Conservation (phyloP, 257 asterid species). For the Jaltomata sinuosa region DNA sequence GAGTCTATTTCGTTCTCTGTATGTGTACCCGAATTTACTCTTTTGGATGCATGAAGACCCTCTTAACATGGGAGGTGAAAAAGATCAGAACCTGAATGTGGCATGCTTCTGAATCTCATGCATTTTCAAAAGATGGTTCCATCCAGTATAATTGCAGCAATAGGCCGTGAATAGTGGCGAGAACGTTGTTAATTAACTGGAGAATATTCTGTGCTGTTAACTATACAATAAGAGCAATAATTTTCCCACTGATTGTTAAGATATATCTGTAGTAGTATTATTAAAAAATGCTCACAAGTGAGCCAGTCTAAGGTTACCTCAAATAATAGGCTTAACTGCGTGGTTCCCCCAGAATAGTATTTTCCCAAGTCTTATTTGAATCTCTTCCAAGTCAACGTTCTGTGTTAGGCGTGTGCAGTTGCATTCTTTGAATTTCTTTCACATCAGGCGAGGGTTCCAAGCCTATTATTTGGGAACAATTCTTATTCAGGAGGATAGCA, state of each 20-base stretch:
- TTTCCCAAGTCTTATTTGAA: background rate
- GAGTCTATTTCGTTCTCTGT: background rate
- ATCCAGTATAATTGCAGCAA: background rate
- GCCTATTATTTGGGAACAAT: background rate
- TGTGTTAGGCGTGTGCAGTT: background rate
- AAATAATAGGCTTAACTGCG: background rate
- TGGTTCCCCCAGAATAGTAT: background rate
- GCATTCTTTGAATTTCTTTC: background rate
- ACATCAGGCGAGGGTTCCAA: background rate
- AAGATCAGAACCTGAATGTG: background rate
- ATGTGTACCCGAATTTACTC: background rate
- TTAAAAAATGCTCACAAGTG: background rate
- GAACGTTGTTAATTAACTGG: background rate
- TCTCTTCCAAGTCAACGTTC: background rate
- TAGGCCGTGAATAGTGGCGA: background rate
- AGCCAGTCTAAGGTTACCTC: background rate
- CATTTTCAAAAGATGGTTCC: background rate
- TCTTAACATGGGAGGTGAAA: background rate
- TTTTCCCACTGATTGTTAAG: background rate
- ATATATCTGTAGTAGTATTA: background rate
- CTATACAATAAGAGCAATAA: background rate
- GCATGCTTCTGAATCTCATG: background rate
- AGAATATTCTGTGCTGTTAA: background rate
- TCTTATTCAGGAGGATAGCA: background rate
- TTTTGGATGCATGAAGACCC: background rate